Evolutionary conservation across 2,329 filamentous ascomycete genomes (phyloP), one percentile per base, ranked within the genome.

Genomic region (Zymoseptoria brevis): DNA sequence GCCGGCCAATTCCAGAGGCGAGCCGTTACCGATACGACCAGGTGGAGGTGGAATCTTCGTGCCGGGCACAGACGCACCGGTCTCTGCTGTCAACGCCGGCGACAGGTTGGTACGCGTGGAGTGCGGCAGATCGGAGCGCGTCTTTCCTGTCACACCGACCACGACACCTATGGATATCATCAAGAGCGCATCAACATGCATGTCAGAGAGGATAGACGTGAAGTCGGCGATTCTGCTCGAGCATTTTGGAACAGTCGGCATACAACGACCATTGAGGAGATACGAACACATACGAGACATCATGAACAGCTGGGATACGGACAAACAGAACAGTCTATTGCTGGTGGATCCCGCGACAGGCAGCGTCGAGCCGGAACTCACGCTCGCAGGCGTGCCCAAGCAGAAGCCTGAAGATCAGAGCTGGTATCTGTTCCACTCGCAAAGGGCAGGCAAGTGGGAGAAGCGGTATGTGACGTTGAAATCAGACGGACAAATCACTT

Each of bases 221-320:
- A 76, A 81, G 9, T 82, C 80, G 11, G 87, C 86, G 56, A 80
- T 94, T n/a, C 73, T 96, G 9, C 74, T 91, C 19, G 93, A 97
- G 73, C 84, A 82, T 19, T 96, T 91, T 71, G 77, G 80, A 19
- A 81, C 85, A 51, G 81, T 94, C 0, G 90, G 90, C 29, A 79
- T 97, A 1, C 89, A 95, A 72, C 85, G 93, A 48, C 87, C 89
- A 0, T 76, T 97, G 24, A 87, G 93, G 49, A 86, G 85, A 48
- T 96, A 96, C 71, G 93, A 97, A 75, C 85, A 84, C 62, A 82
- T 97, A 30, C 84, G 90, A 60, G 90, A 96, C 68, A 83, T 96
- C 21, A 83, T 96, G 81, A 95, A 96, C 72, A 95, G 91, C 0
- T 97, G 93, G 93, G 89, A 96, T 61, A 80, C 81, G 50, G 91